Evolutionary conservation across 1,284 basidiomycete genomes (phyloP).

Genomic region (Malassezia cuniculi): DNA sequence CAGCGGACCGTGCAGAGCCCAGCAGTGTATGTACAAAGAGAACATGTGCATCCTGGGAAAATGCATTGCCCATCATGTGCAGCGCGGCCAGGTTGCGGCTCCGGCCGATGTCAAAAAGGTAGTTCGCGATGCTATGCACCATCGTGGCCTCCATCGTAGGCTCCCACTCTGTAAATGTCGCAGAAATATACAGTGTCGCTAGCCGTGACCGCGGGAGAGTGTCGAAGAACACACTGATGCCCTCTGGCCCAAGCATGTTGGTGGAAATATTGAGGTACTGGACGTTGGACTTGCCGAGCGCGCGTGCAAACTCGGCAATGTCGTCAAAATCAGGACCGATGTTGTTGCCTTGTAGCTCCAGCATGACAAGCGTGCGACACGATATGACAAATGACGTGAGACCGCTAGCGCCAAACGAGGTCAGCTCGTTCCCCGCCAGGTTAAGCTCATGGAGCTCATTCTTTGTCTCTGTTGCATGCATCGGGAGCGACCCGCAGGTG

Average conservation of each 20-base stretch:
- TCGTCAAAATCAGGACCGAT: not conserved
- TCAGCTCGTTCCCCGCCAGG: constrained; percentile 10
- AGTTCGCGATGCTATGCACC: too few species aligned
- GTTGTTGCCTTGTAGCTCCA: constrained; percentile 13
- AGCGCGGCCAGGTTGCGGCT: too few species aligned
- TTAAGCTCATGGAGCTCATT: constrained; percentile 5
- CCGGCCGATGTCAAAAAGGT: too few species aligned
- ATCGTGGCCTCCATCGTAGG: too few species aligned
- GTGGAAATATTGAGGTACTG: constrained; percentile 10
- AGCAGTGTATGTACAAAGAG: too few species aligned
- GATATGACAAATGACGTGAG: not conserved
- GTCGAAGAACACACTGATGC: constrained; percentile 9
- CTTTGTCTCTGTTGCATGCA: not conserved
- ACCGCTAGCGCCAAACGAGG: constrained; percentile 5
- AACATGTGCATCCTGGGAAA: too few species aligned
- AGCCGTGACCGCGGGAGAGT: constrained; percentile 7
- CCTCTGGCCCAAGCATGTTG: constrained; percentile 6
- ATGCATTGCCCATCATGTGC: too few species aligned
- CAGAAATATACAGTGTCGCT: constrained; percentile 1
- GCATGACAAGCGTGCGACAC: constrained; percentile 1
- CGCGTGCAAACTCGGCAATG: constrained; percentile 2
- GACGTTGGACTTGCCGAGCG: constrained; percentile 2
- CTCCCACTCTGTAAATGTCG: too few species aligned
- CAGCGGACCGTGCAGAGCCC: too few species aligned
- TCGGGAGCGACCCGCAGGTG: not conserved